Base-by-base conservation (phyloP, 768 basidiomycete species). In the Tylopilus sp. region DNA sequence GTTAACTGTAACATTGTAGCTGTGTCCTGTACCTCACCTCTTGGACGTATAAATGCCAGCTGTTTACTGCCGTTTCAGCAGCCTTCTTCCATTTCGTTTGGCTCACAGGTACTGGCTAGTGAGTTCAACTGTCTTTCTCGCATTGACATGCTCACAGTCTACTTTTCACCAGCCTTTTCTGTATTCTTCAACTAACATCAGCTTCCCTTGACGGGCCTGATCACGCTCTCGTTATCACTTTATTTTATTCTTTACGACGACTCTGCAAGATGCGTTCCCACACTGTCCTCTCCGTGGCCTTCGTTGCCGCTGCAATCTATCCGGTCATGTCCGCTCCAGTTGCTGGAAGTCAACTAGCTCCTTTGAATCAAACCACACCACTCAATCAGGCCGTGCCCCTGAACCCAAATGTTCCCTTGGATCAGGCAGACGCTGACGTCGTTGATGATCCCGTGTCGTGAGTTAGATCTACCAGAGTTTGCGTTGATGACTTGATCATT, bases 31-130 rank as follows among this genome's bases (percentile, higher is more conserved):
- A 8, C 24, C 31, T 21, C 30, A n/a, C 17, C 29, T 5, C 16
- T 46, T 21, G 26, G 30, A 54, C 11, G 48, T 50, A 37, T 43
- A 30, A 51, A 52, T 43, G 29, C 12, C 28, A 26, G 2, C n/a
- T 10, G 24, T 37, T 16, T 13, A 31, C 25, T 41, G 44, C 14
- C n/a, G n/a, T 34, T 54, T 42, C 56, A 26, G 25, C 36, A 56
- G 58, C 48, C 53, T 30, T 25, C 21, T 50, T 52, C 45, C 52
- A 50, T 56, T 59, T 52, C 60, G 48, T 61, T 60, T 14, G 55
- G 55, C 50, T 53, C 54, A 50, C 45, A 56, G 58, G 55, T 54
- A 60, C 58, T 57, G 61, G 58, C 58, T 62, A 52, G 55, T 63
- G 52, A 62, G 58, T 60, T 12, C 24, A 49, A 19, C 19, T 9